Evolutionary conservation across 1,284 basidiomycete species (phyloP), one percentile per base, ranked within the genome.

Genomic region (Malassezia yamatoensis): DNA sequence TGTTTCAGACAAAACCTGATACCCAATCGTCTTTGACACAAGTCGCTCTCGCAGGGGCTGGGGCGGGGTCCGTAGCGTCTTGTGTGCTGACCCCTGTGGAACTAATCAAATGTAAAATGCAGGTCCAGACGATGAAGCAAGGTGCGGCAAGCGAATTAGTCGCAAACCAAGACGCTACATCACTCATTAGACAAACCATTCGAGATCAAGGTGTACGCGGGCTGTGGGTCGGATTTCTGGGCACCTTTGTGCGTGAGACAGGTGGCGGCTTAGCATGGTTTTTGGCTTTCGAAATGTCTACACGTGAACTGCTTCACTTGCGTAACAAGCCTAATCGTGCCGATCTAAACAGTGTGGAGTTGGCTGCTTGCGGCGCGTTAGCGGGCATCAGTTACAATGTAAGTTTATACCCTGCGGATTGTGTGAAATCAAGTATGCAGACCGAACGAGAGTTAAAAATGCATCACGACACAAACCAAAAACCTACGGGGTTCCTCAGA

Each of bases 71-170:
- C 2, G 79, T 84, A 32, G 85, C 88, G 0, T 87, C 85, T 63
- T 86, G 90, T 72, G 80, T 91, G 53, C 77, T 91, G 83, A 91
- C 88, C 1, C 90, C 88, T 1, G 85, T 91, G 61, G 89, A 93
- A 75, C 83, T 90, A 54, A 82, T 93, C 65, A 93, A 93, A 78
- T 91, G 88, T 76, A 86, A 88, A 70, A 90, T 91, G 88, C 93
- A 93, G 78, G 88, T 91, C 3, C 88, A 91, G 76, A 87, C 89
- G 82, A 80, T 88, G 38, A 78, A 80, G 41, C 64, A 4, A 78
- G 78, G 43, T 12, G 11, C 8, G 15, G n/a, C 34, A 8, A 8
- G n/a, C 9, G 11, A 9, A 7, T 6, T 32, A 4, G 16, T 5
- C 2, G 32, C 44, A 18, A 33, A 49, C 3, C 11, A n/a, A 12